phyloP scores from a whole-genome alignment of 495 filamentous ascomycete genomes.

The Thozetella sp. region DNA sequence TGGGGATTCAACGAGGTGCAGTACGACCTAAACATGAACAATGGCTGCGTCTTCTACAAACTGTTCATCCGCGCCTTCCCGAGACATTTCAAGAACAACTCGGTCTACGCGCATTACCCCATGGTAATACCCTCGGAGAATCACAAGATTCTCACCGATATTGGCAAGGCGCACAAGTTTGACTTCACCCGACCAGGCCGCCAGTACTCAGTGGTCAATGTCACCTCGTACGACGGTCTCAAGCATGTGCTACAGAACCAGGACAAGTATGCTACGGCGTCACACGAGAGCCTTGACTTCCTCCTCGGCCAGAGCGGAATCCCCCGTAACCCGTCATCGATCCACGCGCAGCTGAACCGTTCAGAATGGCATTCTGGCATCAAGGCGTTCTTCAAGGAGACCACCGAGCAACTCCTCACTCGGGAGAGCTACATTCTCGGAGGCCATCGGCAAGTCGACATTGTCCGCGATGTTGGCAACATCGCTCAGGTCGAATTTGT shows the following conservation, averaged over 20 bases:
- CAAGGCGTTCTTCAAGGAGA: constrained; percentile 65
- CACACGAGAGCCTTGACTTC: constrained; percentile 56
- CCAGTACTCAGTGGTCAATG: constrained; percentile 49
- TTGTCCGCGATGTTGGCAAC: constrained; percentile 77
- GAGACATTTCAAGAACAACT: constrained; percentile 75
- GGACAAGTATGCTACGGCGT: constrained; percentile 65
- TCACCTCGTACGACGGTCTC: constrained; percentile 63
- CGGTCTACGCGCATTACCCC: constrained; percentile 86
- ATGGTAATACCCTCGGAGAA: constrained; percentile 76
- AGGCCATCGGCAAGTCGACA: constrained; percentile 71
- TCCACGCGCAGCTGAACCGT: constrained; percentile 60
- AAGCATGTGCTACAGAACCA: constrained; percentile 64
- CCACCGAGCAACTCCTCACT: constrained; percentile 64
- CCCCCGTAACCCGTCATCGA: constrained; percentile 55
- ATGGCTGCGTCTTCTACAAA: constrained; percentile 87
- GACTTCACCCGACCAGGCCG: constrained; percentile 65
- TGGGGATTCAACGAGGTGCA: constrained; percentile 64
- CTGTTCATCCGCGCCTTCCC: constrained; percentile 80
- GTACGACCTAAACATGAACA: constrained; percentile 61
- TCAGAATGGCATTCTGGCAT: constrained; percentile 57
- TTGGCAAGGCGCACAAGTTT: constrained; percentile 73
- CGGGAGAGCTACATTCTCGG: constrained; percentile 60
- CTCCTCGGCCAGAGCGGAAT: constrained; percentile 49
- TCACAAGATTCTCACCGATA: constrained; percentile 67
- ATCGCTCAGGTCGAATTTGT: constrained; percentile 73